Evolutionary conservation across 176 grass and related monocot genomes (phyloP).

Genomic region (Ananas comosus): DNA sequence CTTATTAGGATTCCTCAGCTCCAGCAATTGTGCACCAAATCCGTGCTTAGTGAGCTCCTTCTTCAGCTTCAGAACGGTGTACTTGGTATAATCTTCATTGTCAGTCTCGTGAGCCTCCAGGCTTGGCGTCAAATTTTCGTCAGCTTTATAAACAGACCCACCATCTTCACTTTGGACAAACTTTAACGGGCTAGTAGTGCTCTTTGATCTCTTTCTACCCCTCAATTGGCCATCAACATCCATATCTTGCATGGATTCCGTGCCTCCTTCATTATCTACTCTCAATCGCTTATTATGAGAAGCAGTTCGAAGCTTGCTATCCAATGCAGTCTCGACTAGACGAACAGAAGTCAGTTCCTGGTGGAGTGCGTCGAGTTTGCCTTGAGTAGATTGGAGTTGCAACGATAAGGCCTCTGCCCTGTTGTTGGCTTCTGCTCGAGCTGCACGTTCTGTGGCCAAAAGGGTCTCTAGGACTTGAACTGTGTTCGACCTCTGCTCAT

Average conservation of each 20-base stretch:
- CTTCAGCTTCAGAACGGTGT: slow-evolving; percentile 51
- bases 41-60: slow-evolving; percentile 56
- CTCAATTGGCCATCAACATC: slow-evolving; percentile 34
- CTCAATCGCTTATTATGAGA: slow-evolving; percentile 50
- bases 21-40: slow-evolving; percentile 50
- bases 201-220: slow-evolving; percentile 55
- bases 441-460: slow-evolving; percentile 52
- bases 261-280: slow-evolving; percentile 31
- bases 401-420: slow-evolving; percentile 61
- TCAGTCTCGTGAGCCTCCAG: slow-evolving; percentile 36
- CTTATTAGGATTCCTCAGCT: slow-evolving; percentile 44
- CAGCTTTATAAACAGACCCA: slow-evolving; percentile 45
- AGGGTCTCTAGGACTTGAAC: slow-evolving; percentile 60
- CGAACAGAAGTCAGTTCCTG: slow-evolving; percentile 69
- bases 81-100: slow-evolving; percentile 38
- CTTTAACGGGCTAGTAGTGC: slow-evolving; percentile 34
- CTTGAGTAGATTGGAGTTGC: slow-evolving; percentile 66
- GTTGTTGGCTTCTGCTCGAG: slow-evolving; percentile 54
- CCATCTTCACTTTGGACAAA: slow-evolving; percentile 37
- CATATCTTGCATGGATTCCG: slow-evolving; percentile 43
- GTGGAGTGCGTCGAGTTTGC: slow-evolving; percentile 74
- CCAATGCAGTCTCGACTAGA: slow-evolving; percentile 54
- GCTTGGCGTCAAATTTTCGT: slow-evolving; percentile 22
- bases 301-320: slow-evolving; percentile 42
- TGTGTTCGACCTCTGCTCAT: slow-evolving; percentile 66